A percentile compares a stretch with the other conserved stretches of the same genome.
Conservation (phyloP, 768 basidiomycete species). For the Podaxis pistillaris region DNA sequence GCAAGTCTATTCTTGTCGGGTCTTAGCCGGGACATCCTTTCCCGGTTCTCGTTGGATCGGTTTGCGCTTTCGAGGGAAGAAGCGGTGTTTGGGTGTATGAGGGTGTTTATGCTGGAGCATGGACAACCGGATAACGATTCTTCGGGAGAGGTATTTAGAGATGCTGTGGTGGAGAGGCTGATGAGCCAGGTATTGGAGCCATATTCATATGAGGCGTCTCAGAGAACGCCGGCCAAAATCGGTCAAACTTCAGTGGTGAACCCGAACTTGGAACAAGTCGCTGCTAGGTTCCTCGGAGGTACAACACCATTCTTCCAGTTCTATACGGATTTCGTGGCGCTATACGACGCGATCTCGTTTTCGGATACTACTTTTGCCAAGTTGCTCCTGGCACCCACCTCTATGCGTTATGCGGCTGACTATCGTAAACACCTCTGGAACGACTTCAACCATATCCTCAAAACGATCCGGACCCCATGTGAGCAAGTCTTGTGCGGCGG, state of each 20-base stretch:
- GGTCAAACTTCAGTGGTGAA: constrained; percentile 15
- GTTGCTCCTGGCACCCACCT: constrained; percentile 72
- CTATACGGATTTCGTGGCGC: constrained; percentile 84
- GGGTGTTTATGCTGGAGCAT: constrained; percentile 95
- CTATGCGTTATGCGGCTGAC: constrained; percentile 76
- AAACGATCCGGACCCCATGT: constrained; percentile 51
- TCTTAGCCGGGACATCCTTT: constrained; percentile 44
- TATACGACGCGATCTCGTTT: constrained; percentile 94
- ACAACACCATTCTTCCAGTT: constrained; percentile 88
- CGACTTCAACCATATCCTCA: constrained; percentile 68
- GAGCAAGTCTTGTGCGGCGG: constrained; percentile 53
- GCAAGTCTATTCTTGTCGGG: constrained; percentile 63
- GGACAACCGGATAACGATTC: constrained; percentile 55
- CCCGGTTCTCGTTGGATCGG: constrained; percentile 35
- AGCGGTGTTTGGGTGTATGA: constrained; percentile 79
- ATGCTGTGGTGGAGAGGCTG: constrained; percentile 53
- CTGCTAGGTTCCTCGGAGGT: constrained; percentile 57
- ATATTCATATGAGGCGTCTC: constrained; percentile 36
- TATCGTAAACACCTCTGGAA: constrained; percentile 84
- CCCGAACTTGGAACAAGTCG: constrained; percentile 49
- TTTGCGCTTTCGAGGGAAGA: constrained; percentile 54
- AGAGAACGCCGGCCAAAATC: background rate
- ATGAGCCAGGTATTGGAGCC: constrained; percentile 62
- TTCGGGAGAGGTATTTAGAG: constrained; percentile 77
- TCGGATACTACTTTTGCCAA: constrained; percentile 72